Evolutionary conservation across 352 stramenopile genomes (phyloP), one percentile per base, ranked within the genome.

Genomic region (Phytopythium montanum): DNA sequence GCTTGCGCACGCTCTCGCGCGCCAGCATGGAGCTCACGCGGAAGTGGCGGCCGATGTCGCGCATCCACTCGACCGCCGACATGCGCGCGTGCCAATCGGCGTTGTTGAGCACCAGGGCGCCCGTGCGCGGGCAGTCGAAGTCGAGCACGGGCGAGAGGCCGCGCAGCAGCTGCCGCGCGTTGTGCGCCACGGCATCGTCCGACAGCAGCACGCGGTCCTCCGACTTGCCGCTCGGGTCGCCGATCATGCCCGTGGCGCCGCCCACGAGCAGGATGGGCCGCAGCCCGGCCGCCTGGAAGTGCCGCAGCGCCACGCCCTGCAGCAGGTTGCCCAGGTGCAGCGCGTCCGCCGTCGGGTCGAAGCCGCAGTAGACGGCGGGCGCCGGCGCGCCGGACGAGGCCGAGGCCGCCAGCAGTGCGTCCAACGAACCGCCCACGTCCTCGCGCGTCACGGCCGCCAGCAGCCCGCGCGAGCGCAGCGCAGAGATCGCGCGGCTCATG

Each of bases 11-110:
- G 55, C 93, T 99, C 61, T 99, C 97, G 61, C 97, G 97, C 44
- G 83, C 83, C 49, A 99, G 73, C 98, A 99, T 99, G n/a, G 94
- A 83, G 71, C 98, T 99, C 46, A 99, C 97, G 39, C 96, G 97
- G 69, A 99, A 99, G 64, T 94, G 83, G 45, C 75, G 74, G 49
- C 86, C 98, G 60, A 99, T 98, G 69, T 99, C 95, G 45, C 97
- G 88, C 64, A 99, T 90, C 80, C 99, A 99, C 57, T 97, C 79
- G 49, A 99, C 78, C 36, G 97, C 98, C 34, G 91, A 96, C 66
- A 99, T 92, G 33, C 79, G 62, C 8, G 79, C 87, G 58, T 99
- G 89, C 97, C 97, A 99, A 59, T 99, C 94, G 51, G 97, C 85
- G 64, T 99, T 99, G 75, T 99, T 99, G 36, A 98, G 95, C 64